Evolutionary conservation across 208 protist genomes (phyloP).

Genomic region (Phytomonas serpens): DNA sequence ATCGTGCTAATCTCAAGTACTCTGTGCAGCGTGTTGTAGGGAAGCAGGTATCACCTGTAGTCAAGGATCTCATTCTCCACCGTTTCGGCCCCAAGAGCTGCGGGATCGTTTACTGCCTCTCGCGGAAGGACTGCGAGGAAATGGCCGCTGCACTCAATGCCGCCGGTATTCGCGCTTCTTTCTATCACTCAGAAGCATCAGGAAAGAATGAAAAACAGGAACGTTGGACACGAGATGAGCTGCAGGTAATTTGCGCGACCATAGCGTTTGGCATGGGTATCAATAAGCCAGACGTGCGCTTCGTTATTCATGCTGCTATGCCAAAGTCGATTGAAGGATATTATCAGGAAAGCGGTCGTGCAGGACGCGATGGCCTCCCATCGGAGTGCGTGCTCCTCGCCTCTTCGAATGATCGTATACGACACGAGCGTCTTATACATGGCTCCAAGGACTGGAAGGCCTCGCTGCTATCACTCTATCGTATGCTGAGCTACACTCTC

Average conservation of each 20-base stretch:
- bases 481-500: conserved; percentile 72
- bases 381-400: conserved; percentile 80
- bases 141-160: conserved; percentile 48
- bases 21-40: conserved; percentile 52
- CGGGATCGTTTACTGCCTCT: conserved; percentile 84
- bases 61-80: conserved; percentile 56
- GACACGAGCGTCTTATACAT: conserved; percentile 76
- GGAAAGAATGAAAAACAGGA: conserved; percentile 76
- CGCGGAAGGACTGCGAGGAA: conserved; percentile 75
- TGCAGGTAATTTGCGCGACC: conserved; percentile 95
- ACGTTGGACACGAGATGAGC: conserved; percentile 83
- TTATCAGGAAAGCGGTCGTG: conserved; percentile 97
- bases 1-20: conserved; percentile 67
- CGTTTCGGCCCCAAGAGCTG: conserved; percentile 56
- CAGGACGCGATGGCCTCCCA: conserved; percentile 91
- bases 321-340: conserved; percentile 97
- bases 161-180: conserved; percentile 52
- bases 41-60: conserved; percentile 31
- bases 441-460: conserved; percentile 71
- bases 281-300: conserved; percentile 97
- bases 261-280: conserved; percentile 99
- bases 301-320: conserved; percentile 95
- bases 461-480: conserved; percentile 55
- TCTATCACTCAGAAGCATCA: conserved; percentile 66
- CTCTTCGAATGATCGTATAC: conserved; percentile 47